Evolutionary conservation across 306 rosid genomes (phyloP).

Genomic region (cucumber (Cucumis sativus)): DNA sequence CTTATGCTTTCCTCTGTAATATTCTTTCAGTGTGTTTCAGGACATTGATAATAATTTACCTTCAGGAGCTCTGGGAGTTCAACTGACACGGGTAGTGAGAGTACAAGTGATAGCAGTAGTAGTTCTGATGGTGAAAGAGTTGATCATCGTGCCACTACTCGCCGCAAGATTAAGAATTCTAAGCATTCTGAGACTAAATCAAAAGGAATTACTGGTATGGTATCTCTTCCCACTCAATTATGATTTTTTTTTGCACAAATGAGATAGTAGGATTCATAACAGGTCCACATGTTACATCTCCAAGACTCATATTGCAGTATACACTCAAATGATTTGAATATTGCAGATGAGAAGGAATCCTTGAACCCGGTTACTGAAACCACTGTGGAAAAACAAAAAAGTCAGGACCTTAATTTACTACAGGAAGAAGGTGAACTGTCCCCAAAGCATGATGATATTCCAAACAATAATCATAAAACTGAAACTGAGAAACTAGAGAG

Average conservation of each 20-base stretch:
- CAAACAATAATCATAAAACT: slow-evolving; percentile 39
- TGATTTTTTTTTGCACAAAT: background rate
- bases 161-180: slow-evolving; percentile 17
- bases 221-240: background rate
- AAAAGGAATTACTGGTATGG: slow-evolving; percentile 28
- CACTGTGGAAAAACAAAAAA: slow-evolving; percentile 22
- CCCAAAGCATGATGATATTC: slow-evolving; percentile 45
- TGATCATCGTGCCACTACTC: slow-evolving; percentile 22
- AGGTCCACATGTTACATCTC: background rate
- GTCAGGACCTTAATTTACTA: slow-evolving; percentile 29
- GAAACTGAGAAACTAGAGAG: slow-evolving; percentile 27
- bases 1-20: background rate
- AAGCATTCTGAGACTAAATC: slow-evolving; percentile 30
- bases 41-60: slow-evolving; percentile 19
- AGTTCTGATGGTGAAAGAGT: slow-evolving; percentile 46
- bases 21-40: slow-evolving; percentile 14
- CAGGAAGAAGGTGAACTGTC: slow-evolving; percentile 80
- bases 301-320: slow-evolving; percentile 7
- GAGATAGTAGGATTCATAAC: background rate
- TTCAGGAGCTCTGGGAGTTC: slow-evolving; percentile 53
- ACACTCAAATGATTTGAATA: slow-evolving; percentile 19
- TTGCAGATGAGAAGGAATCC: slow-evolving; percentile 42
- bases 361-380: slow-evolving; percentile 15
- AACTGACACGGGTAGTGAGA: slow-evolving; percentile 53
- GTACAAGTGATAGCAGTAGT: slow-evolving; percentile 35